A percentile compares a stretch with the other conserved stretches of the same genome.
These are phyloP conservation scores for Boletus vermiculosoides DNA, from an alignment of 768 basidiomycete species.

Conservation along the genomic window DNA sequence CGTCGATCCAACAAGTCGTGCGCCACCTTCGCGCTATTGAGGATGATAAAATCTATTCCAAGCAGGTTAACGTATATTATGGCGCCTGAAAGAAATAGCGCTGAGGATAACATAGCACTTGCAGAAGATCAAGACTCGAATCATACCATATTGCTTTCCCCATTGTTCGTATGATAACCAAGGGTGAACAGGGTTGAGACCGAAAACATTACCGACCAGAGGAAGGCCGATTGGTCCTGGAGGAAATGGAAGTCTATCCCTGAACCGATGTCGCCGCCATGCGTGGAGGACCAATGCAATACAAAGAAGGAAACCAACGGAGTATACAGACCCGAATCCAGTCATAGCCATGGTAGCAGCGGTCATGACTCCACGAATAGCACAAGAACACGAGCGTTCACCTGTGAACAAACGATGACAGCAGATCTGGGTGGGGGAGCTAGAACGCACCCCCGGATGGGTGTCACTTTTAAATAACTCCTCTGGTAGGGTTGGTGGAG, in stretches of 20 bases:
- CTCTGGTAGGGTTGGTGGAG: neutral
- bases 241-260: slow-evolving; percentile 36
- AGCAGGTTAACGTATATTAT: slow-evolving; percentile 28
- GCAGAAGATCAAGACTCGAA: neutral
- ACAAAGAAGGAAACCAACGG: slow-evolving; percentile 5
- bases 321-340: slow-evolving; percentile 1
- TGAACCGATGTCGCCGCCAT: slow-evolving; percentile 16
- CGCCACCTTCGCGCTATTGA: slow-evolving; percentile 23
- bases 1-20: slow-evolving; percentile 28
- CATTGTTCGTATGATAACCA: slow-evolving; percentile 37
- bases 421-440: neutral
- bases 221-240: slow-evolving; percentile 52
- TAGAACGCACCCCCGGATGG: neutral
- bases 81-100: slow-evolving; percentile 13
- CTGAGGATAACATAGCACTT: neutral
- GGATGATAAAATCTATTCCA: slow-evolving; percentile 28
- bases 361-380: too few species aligned
- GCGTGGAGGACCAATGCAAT: neutral
- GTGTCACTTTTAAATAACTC: neutral
- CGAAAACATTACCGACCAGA: slow-evolving; percentile 24
- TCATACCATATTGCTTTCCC: slow-evolving; percentile 34
- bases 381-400: neutral
- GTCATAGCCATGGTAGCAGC: neutral
- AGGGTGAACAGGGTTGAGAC: slow-evolving; percentile 22
- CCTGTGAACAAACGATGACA: neutral